These are phyloP conservation scores for Pyrenula aspistea DNA, from an alignment of 495 filamentous ascomycete genomes.

Conservation along the genomic window DNA sequence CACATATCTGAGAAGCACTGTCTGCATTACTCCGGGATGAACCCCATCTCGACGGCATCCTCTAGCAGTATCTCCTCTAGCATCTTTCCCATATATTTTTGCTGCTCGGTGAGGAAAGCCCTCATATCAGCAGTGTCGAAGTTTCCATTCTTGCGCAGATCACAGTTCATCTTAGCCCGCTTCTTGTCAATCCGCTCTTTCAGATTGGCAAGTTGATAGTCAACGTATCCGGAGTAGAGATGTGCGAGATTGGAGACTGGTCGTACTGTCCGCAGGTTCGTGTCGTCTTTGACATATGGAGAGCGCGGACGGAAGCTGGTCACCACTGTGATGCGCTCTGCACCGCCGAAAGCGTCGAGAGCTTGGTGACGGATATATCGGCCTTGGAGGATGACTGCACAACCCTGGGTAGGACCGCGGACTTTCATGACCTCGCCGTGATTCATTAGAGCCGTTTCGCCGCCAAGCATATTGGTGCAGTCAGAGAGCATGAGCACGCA, in stretches of 20 bases:
- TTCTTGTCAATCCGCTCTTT: slow-evolving; percentile 42
- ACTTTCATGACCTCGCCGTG: slow-evolving; percentile 54
- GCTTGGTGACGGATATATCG: slow-evolving; percentile 63
- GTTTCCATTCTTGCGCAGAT: slow-evolving; percentile 22
- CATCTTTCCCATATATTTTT: no score
- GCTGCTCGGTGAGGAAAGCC: slow-evolving; percentile 30
- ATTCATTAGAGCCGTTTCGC: slow-evolving; percentile 57
- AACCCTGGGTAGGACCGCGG: slow-evolving; percentile 53
- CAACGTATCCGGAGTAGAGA: slow-evolving; percentile 56
- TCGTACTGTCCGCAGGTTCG: slow-evolving; percentile 53
- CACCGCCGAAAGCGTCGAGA: slow-evolving; percentile 46
- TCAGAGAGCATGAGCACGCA: slow-evolving; percentile 72
- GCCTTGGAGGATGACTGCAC: slow-evolving; percentile 56
- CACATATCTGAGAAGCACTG: no score
- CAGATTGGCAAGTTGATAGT: slow-evolving; percentile 60
- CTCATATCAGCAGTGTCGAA: slow-evolving; percentile 31
- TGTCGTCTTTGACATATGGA: slow-evolving; percentile 47
- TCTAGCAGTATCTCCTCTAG: no score
- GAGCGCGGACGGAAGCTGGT: slow-evolving; percentile 56
- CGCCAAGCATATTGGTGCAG: slow-evolving; percentile 56
- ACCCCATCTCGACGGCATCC: no score
- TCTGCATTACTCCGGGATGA: no score
- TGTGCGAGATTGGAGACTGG: slow-evolving; percentile 52
- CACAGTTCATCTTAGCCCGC: slow-evolving; percentile 28
- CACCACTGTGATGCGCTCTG: slow-evolving; percentile 61